phyloP scores from a whole-genome alignment of 2,329 filamentous ascomycete genomes.

The Podosphaera xanthii region DNA sequence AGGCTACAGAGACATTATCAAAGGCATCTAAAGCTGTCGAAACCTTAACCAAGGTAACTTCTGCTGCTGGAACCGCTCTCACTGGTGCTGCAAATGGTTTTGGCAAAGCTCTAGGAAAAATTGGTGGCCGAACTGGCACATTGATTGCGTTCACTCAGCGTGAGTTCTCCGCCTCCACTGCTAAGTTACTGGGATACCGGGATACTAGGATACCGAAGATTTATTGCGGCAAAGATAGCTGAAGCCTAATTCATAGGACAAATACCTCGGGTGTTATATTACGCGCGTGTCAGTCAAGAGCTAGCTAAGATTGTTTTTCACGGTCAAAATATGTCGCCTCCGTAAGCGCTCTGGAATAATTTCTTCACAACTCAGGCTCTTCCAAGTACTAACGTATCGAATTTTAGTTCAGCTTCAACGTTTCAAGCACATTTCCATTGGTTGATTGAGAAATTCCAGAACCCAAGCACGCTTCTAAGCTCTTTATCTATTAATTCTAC shows the following conservation, averaged over 20 bases:
- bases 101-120: slow-evolving; percentile 42
- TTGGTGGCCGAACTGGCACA: slow-evolving; percentile 66
- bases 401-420: slow-evolving; percentile 45
- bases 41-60: slow-evolving; percentile 61
- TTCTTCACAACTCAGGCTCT: not conserved
- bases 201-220: not conserved
- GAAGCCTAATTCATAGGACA: slow-evolving; percentile 32
- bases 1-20: slow-evolving; percentile 23
- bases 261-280: slow-evolving; percentile 74
- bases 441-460: slow-evolving; percentile 44
- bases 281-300: slow-evolving; percentile 73
- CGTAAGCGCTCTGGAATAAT: slow-evolving; percentile 38
- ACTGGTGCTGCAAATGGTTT: slow-evolving; percentile 47
- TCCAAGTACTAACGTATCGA: not conserved
- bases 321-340: slow-evolving; percentile 77
- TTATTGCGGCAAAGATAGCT: slow-evolving; percentile 5
- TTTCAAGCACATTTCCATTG: slow-evolving; percentile 76
- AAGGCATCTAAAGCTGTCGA: slow-evolving; percentile 46
- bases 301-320: slow-evolving; percentile 70
- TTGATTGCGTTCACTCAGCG: slow-evolving; percentile 65
- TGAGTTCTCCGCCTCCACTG: slow-evolving; percentile 26
- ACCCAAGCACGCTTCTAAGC: slow-evolving; percentile 35
- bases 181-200: not conserved
- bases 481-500: slow-evolving; percentile 25
- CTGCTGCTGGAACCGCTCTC: slow-evolving; percentile 58